Conservation (phyloP, 345 rosid genomes). For the Salix purpurea region DNA sequence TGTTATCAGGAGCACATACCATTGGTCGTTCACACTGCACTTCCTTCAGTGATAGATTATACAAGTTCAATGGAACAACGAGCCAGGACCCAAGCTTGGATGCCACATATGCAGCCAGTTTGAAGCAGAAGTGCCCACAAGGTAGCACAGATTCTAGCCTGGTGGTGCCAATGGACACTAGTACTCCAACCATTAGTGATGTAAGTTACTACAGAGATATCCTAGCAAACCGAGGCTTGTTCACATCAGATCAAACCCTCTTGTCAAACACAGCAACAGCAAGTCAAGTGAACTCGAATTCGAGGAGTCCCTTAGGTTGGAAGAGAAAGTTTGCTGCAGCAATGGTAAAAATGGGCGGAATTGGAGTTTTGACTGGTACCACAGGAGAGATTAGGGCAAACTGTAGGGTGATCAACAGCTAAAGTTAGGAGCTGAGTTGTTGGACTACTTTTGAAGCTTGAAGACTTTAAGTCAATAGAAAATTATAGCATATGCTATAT, state of each 20-base stretch:
- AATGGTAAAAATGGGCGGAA: slow-evolving; percentile 26
- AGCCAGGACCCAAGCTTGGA: slow-evolving; percentile 22
- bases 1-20: slow-evolving; percentile 23
- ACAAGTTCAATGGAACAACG: slow-evolving; percentile 13
- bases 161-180: slow-evolving; percentile 24
- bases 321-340: slow-evolving; percentile 21
- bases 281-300: slow-evolving; percentile 14
- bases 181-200: slow-evolving; percentile 9
- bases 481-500: not conserved
- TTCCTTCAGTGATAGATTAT: slow-evolving; percentile 17
- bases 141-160: slow-evolving; percentile 3
- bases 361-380: slow-evolving; percentile 13
- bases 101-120: slow-evolving; percentile 5
- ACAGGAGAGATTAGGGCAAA: slow-evolving; percentile 21
- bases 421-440: not conserved
- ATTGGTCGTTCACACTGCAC: slow-evolving; percentile 22
- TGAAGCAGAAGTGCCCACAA: slow-evolving; percentile 23
- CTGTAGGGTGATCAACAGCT: slow-evolving; percentile 17
- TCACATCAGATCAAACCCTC: slow-evolving; percentile 26
- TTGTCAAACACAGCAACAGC: slow-evolving; percentile 13
- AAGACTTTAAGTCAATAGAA: not conserved
- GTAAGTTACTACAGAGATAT: slow-evolving; percentile 13
- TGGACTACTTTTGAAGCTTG: not conserved
- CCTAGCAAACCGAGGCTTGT: slow-evolving; percentile 19
- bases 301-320: slow-evolving; percentile 9